Evolutionary conservation across 139 green algal genomes (phyloP), one percentile per base, ranked within the genome.

Genomic region (Chlorella sorokiniana): DNA sequence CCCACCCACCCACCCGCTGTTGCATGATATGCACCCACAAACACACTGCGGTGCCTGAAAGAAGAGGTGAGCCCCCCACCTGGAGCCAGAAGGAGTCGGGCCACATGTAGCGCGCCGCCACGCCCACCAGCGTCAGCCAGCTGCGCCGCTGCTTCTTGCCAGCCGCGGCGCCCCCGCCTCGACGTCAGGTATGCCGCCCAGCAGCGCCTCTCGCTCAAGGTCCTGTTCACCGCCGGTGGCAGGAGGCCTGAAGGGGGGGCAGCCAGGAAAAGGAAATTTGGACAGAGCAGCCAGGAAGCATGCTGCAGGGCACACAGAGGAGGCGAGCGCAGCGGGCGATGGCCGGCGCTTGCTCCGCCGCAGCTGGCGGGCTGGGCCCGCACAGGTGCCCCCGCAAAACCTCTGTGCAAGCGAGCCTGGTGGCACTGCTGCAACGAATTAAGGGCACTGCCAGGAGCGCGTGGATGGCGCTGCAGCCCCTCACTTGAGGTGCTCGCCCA

Each of bases 71-170:
- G 20, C 9, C 62, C 14, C 65, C n/a, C 35, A 72, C 65, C 69
- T 78, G 74, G 38, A 81, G 54, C 10, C n/a, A 29, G 6, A 69
- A 16, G 1, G 27, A n/a, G 25, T 81, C 56, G 0, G 74, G 74
- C 62, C 77, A 82, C 77, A 82, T 82, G 77, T 82, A 82, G 6
- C 52, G 33, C 10, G 64, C 63, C 0, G 77, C 77, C 65, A 82
- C 67, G 45, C 76, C 64, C 62, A 82, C 59, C 14, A 82, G 44
- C 33, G 44, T 3, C 25, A 82, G 3, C 76, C 76, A 82, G 62
- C 41, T 67, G 42, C 48, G 76, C 62, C 75, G 65, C 18, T 29
- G 44, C n/a, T 42, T 42, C 45, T 74, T 74, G 40, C 41, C 40
- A 2, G 18, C 75, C 10, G n/a, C n/a, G n/a, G n/a, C n/a, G 8